These are phyloP conservation scores for Candida yuanshanica DNA, from an alignment of 805 yeast species.

Conservation along the genomic window DNA sequence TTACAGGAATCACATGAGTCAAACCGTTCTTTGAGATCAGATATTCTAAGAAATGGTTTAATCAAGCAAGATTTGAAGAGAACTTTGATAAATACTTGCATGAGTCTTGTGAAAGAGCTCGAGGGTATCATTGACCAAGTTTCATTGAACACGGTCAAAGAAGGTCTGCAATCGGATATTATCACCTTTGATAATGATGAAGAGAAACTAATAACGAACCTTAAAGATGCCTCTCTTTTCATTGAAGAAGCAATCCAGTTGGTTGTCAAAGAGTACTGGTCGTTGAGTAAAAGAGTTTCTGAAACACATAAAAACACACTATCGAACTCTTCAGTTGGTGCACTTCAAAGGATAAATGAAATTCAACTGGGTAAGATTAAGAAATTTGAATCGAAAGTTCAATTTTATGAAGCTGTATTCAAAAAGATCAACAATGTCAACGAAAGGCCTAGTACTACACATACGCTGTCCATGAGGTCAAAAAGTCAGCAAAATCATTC, in stretches of 20 bases:
- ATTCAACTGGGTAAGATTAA: slow-evolving; percentile 6
- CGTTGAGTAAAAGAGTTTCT: slow-evolving; percentile 6
- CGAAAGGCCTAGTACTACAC: slow-evolving; percentile 3
- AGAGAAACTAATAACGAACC: slow-evolving; percentile 5
- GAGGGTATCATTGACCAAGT: slow-evolving; percentile 15
- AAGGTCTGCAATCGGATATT: slow-evolving; percentile 2
- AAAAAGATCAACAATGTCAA: slow-evolving; percentile 6
- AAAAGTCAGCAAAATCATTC: neutral
- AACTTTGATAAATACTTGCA: slow-evolving; percentile 3
- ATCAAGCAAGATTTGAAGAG: slow-evolving; percentile 11
- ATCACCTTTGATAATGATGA: neutral
- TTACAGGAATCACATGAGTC: slow-evolving; percentile 4
- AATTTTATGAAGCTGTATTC: slow-evolving; percentile 7
- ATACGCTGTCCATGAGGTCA: neutral
- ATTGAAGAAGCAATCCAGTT: slow-evolving; percentile 16
- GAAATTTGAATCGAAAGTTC: slow-evolving; percentile 5
- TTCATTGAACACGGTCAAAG: slow-evolving; percentile 10
- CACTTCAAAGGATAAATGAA: slow-evolving; percentile 11
- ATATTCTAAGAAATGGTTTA: slow-evolving; percentile 5
- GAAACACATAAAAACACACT: slow-evolving; percentile 6
- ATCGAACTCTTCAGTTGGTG: slow-evolving; percentile 2
- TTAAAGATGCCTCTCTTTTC: slow-evolving; percentile 10
- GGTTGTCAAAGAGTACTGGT: slow-evolving; percentile 12
- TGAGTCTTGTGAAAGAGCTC: slow-evolving; percentile 7
- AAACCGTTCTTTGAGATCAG: slow-evolving; percentile 9